Base-by-base conservation (phyloP, 306 rosid genomes). In the Sicyos baderoa region DNA sequence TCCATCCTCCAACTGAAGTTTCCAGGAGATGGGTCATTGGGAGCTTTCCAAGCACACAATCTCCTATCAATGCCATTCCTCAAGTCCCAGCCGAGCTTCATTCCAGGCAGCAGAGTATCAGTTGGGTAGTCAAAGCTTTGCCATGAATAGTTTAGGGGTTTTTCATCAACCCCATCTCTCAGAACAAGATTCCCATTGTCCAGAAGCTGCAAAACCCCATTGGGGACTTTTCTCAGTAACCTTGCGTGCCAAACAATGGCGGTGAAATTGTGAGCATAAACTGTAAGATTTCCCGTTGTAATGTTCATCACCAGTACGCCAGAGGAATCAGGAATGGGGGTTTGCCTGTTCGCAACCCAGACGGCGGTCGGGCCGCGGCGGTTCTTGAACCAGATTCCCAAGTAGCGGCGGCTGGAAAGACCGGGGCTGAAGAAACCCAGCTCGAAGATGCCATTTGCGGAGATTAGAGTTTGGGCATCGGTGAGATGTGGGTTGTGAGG, bases 161-260 rank as follows among this genome's bases (percentile, higher is more conserved):
- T 68, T 2, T 74, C 35, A 29, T 29, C 35, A 1, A 1, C 29
- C 29, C 29, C 75, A 4, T 80, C 76, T 21, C 54, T 77, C 7
- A 84, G 57, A n/a, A 87, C 84, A 19, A 84, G 79, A 64, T 87
- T 87, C 18, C 92, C 92, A 0, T 70, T 50, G 58, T 80, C 83
- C 15, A 87, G 52, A 2, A 84, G 86, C 63, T 76, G 80, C 1
- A 76, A 42, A 0, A 68, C 16, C 6, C 79, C 83, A n/a, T 52
- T 79, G 32, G 54, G 69, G 12, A 76, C 48, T 52, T 62, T 54
- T 47, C 44, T 59, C 21, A 79, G 49, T 10, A 76, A 40, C 47
- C 59, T 82, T 19, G 84, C 58, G 2, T 82, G 73, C 92, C 87
- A 84, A 74, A 78, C 55, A 51, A 72, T 32, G 1, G 0, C 2